Evolutionary conservation across 345 rosid genomes (phyloP), one percentile per base, ranked within the genome.

Genomic region (Kernera saxatilis): DNA sequence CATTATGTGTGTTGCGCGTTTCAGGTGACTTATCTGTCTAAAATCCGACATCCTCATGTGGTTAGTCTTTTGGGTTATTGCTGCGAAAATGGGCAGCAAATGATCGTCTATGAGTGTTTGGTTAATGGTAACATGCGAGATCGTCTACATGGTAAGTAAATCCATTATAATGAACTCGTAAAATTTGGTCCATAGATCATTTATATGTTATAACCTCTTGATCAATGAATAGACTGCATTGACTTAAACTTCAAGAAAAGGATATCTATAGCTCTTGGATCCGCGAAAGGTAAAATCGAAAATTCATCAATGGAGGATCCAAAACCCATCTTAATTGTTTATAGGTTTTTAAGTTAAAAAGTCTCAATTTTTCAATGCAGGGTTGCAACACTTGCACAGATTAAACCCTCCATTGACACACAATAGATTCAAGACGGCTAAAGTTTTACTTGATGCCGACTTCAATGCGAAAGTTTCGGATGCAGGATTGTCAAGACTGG

Each of bases 381-480:
- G 93, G 68, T 73, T 87, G 54, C 71, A 66, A 68, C 80, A 87
- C 67, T 71, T 89, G 77, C 88, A 87, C 67, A 36, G 68, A 80
- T 73, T 87, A 29, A 79, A 46, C 10, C 93, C 93, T 70, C 84
- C 89, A 13, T 75, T 84, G 77, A 63, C 82, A 40, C 96, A 89
- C 82, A 83, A 77, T 79, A 83, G 81, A 80, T 89, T 89, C 82
- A 89, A 78, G 59, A 85, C 86, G 0, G 80, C 84, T 51, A 89
- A 89, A 64, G 89, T 89, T 46, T 66, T 89, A 74, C 91, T 89
- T 13, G 93, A 89, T 40, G 86, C 79, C 77, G 39, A 86, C 76
- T 82, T 87, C 77, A 82, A 77, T 32, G 91, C 84, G 3, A 84
- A 85, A 68, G 87, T 89, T 57, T 75, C 87, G 41, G 89, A 84